Evolutionary conservation across 2,329 filamentous ascomycete species (phyloP), one percentile per base, ranked within the genome.

Genomic region (Botrytis sinoallii): DNA sequence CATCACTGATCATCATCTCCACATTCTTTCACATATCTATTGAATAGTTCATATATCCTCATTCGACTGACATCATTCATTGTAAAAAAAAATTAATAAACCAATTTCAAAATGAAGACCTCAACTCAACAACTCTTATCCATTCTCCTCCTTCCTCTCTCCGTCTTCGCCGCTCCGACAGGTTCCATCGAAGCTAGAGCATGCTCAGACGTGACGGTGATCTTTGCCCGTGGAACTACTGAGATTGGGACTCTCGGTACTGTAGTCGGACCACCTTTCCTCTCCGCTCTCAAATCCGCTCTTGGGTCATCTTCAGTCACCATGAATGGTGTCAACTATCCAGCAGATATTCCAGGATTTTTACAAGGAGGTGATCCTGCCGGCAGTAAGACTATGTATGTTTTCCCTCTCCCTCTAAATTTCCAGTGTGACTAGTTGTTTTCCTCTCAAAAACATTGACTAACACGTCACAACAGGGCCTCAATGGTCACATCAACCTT

Each of bases 311-410:
- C 79, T 14, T 80, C 80, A 57, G 84, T 84, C 69, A 78, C 85
- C 4, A 83, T 88, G 18, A 87, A 88, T 79, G 88, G 87, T 64
- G 85, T 89, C 35, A 80, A 85, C 35, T 89, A 89, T 77, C 81
- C 84, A 1, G 87, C 87, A 10, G 80, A 82, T 71, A 73, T 84
- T 22, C 72, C 75, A 1, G 86, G 86, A 0, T 87, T 86, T 75
- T 78, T 86, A 4, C 80, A 79, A 18, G 84, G 85, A 12, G 86
- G 86, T 1, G 85, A 86, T 74, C 74, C 77, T 8, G 78, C 72
- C 7, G 86, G 86, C 5, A 84, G 84, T 72, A 77, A 78, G 52
- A 82, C 79, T 72, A 86, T 88, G 85, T 65, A 57, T n/a, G 40
- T 52, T 66, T 35, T 9, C 35, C n/a, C 52, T 44, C 1, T 29